phyloP scores from a whole-genome alignment of 208 protist genomes.

The Spironucleus salmonicida region DNA sequence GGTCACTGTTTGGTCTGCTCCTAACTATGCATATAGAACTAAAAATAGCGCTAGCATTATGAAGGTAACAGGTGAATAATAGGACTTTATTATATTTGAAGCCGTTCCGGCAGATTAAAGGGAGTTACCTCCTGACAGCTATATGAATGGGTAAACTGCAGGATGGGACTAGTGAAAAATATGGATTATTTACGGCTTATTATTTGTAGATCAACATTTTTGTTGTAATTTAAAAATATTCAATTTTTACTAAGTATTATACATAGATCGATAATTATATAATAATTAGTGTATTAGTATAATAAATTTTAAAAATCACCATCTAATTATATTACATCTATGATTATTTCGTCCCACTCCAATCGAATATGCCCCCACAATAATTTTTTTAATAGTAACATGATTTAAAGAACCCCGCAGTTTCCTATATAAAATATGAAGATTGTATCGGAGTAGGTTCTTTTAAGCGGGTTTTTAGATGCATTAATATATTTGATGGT shows the following conservation, averaged over 20 bases:
- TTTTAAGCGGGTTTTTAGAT: slow-evolving; percentile 55
- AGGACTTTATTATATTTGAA: slow-evolving; percentile 29
- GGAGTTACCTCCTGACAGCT: slow-evolving; percentile 22
- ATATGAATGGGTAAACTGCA: slow-evolving; percentile 10
- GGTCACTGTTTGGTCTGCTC: slow-evolving; percentile 61
- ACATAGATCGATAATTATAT: no score
- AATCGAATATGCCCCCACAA: no score
- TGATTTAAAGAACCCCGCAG: neutral
- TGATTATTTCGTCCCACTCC: no score
- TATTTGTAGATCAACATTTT: no score
- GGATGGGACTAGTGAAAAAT: slow-evolving; percentile 20
- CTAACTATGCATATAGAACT: slow-evolving; percentile 61
- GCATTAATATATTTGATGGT: slow-evolving; percentile 55
- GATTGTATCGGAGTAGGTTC: slow-evolving; percentile 46
- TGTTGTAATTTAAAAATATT: no score
- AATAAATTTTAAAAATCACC: no score
- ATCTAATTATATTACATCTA: no score
- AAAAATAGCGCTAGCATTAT: slow-evolving; percentile 34
- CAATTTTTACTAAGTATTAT: no score
- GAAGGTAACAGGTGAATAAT: slow-evolving; percentile 10
- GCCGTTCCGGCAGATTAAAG: slow-evolving; percentile 26
- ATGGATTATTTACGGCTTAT: no score
- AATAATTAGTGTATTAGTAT: no score
- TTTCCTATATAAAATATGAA: slow-evolving; percentile 11
- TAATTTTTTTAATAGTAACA: no score